Evolutionary conservation across 2,329 filamentous ascomycete species (phyloP).

Genomic region (Berkeleyomyces basicola): DNA sequence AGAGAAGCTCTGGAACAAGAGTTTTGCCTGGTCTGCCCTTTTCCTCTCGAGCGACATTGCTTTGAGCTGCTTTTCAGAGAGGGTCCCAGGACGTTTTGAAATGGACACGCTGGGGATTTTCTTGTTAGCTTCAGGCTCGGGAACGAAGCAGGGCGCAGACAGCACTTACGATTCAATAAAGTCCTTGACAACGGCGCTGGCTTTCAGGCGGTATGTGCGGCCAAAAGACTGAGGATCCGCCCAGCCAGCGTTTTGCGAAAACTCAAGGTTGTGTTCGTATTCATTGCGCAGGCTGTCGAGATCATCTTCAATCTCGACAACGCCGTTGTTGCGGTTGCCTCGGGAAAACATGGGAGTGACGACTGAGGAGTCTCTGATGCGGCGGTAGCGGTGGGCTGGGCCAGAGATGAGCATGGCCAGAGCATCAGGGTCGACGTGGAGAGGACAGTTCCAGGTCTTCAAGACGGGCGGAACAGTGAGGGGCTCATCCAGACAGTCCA

Average conservation of each 20-base stretch:
- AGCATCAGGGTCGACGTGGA: constrained; percentile 66
- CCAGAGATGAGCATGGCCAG: constrained; percentile 39
- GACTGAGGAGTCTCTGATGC: constrained; percentile 35
- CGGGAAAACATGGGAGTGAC: constrained; percentile 40
- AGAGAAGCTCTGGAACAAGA: background rate
- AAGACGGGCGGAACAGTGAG: constrained; percentile 60
- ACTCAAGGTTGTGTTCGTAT: constrained; percentile 2
- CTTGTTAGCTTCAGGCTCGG: background rate
- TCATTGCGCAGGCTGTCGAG: constrained; percentile 26
- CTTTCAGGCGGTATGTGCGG: constrained; percentile 46
- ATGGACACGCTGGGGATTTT: background rate
- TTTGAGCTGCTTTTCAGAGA: constrained; percentile 5
- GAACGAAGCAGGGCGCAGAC: too few relatives aligned
- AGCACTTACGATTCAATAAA: constrained; percentile 39
- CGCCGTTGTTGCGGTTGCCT: constrained; percentile 53
- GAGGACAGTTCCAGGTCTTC: constrained; percentile 75
- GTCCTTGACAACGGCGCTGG: constrained; percentile 49
- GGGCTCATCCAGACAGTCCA: constrained; percentile 81
- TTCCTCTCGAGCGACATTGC: background rate
- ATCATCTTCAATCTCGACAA: constrained; percentile 52
- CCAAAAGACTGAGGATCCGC: constrained; percentile 44
- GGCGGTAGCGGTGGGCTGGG: constrained; percentile 45
- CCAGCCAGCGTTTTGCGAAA: constrained; percentile 30
- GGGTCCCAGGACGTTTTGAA: constrained; percentile 2
- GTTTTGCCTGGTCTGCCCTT: background rate